These are phyloP conservation scores for Mortierella sp. DNA, from an alignment of 371 early-diverging fungal genomes.

Conservation along the genomic window DNA sequence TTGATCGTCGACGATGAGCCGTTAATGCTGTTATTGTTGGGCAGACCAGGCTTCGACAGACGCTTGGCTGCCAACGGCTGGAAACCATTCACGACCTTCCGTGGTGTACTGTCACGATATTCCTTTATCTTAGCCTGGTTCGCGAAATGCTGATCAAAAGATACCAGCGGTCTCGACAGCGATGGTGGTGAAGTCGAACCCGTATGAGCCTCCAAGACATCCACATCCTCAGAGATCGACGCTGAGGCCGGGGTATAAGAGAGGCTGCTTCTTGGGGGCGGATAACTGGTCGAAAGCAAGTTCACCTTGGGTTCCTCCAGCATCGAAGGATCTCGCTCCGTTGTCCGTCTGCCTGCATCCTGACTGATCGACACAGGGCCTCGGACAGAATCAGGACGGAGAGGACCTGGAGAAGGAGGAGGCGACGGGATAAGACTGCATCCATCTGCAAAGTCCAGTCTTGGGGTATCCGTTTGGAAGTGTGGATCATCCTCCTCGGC, in stretches of 20 bases:
- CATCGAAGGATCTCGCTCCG: neutral
- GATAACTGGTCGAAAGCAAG: conserved; percentile 44
- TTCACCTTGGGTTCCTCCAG: conserved; percentile 32
- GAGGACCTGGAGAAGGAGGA: conserved; percentile 32
- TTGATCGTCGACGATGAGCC: neutral
- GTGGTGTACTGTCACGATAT: conserved; percentile 28
- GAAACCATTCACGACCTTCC: conserved; percentile 47
- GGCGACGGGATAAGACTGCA: conserved; percentile 49
- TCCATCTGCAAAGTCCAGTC: conserved; percentile 41
- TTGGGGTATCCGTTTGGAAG: conserved; percentile 14
- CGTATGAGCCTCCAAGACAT: neutral
- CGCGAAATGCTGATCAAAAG: conserved; percentile 49
- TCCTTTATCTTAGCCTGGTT: conserved; percentile 40
- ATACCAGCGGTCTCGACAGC: conserved; percentile 26
- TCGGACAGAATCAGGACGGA: neutral
- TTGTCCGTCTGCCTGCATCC: neutral
- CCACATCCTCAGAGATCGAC: neutral
- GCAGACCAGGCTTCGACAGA: conserved; percentile 43
- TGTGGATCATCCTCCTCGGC: conserved; percentile 4
- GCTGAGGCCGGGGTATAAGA: conserved; percentile 15
- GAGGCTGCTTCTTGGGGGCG: conserved; percentile 45
- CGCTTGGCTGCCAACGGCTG: conserved; percentile 53
- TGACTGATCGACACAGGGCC: neutral
- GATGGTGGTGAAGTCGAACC: conserved; percentile 29
- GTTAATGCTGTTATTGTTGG: too few species aligned